phyloP scores from a whole-genome alignment of 1,139 yeast genomes.

The Meyerozyma sp. region DNA sequence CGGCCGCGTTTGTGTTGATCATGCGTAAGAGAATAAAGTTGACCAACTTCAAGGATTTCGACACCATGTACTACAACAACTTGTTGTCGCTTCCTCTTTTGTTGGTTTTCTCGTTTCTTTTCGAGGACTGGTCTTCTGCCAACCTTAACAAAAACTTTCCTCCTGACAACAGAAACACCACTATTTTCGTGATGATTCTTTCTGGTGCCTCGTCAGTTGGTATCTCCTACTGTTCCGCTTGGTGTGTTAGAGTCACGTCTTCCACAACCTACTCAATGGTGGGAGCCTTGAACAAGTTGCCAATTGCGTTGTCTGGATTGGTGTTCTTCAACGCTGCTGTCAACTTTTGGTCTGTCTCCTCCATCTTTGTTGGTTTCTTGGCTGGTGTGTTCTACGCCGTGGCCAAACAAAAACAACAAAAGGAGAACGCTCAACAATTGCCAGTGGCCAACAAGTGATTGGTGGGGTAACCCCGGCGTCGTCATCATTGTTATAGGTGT shows the following conservation, averaged over 20 bases:
- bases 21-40: conserved; percentile 97
- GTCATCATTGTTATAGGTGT: not conserved
- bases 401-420: conserved; percentile 73
- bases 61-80: conserved; percentile 97
- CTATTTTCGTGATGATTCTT: conserved; percentile 76
- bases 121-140: conserved; percentile 89
- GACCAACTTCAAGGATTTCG: conserved; percentile 95
- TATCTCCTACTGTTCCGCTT: conserved; percentile 96
- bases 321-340: conserved; percentile 92
- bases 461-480: not conserved
- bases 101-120: conserved; percentile 61
- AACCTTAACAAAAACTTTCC: conserved; percentile 80
- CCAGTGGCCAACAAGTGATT: conserved; percentile 21
- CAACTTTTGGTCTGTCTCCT: conserved; percentile 85
- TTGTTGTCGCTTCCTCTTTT: conserved; percentile 86
- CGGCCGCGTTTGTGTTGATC: conserved; percentile 87
- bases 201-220: conserved; percentile 94
- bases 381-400: conserved; percentile 95
- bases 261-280: conserved; percentile 99
- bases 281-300: conserved; percentile 96
- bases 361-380: conserved; percentile 85
- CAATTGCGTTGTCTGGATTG: conserved; percentile 92
- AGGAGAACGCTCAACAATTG: conserved; percentile 39
- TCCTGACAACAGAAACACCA: conserved; percentile 55
- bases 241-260: conserved; percentile 99